Evolutionary conservation across 2,329 filamentous ascomycete species (phyloP).

Genomic region (Cladosporium halotolerans): DNA sequence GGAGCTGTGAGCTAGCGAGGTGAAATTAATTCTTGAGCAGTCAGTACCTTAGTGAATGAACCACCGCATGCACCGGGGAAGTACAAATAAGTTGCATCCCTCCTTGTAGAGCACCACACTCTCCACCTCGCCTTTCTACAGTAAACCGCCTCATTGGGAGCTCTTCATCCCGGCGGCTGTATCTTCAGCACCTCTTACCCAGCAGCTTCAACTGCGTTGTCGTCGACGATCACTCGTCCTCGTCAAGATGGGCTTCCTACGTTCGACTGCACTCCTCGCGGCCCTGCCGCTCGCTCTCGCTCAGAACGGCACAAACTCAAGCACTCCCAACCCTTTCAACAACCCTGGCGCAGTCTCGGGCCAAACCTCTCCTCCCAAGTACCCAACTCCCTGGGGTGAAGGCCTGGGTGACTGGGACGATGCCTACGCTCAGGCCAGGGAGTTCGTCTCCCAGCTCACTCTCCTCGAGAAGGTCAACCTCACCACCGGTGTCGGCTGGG

Average conservation of each 20-base stretch:
- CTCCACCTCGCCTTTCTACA: not conserved
- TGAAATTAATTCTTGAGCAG: constrained; percentile 6
- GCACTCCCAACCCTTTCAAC: constrained; percentile 18
- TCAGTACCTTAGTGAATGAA: not conserved
- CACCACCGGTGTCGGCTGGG: constrained; percentile 80
- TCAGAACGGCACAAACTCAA: constrained; percentile 24
- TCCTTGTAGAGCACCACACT: not conserved
- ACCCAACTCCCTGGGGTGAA: constrained; percentile 83
- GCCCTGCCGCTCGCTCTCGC: constrained; percentile 26
- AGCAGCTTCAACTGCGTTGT: constrained; percentile 4
- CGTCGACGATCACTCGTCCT: constrained; percentile 4
- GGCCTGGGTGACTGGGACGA: constrained; percentile 67
- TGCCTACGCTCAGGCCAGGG: constrained; percentile 68
- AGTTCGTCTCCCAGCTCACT: constrained; percentile 77
- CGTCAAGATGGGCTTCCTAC: constrained; percentile 20
- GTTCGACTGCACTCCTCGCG: constrained; percentile 22
- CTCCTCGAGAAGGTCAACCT: constrained; percentile 88
- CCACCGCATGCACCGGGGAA: not conserved
- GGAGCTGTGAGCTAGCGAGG: constrained; percentile 9
- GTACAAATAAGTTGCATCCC: constrained; percentile 8
- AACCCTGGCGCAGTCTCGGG: constrained; percentile 25
- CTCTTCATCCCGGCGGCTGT: constrained; percentile 1
- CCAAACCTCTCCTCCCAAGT: constrained; percentile 57
- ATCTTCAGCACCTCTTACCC: constrained; percentile 8
- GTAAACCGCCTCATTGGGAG: not conserved